Evolutionary conservation across 163 green algal species (phyloP).

Genomic region (Dunaliella salina): DNA sequence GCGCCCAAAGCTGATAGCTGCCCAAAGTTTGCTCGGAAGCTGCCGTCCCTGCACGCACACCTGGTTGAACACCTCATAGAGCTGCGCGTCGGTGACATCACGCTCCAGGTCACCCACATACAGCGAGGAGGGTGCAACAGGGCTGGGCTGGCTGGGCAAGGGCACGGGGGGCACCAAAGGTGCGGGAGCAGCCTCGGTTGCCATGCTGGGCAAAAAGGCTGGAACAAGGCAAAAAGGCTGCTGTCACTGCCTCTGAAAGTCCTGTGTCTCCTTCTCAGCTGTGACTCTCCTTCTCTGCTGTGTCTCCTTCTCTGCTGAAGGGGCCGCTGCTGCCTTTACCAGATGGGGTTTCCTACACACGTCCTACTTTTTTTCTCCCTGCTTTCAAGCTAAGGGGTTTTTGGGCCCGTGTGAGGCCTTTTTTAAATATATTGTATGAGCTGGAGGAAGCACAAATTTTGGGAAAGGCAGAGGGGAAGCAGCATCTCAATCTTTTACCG

Average conservation of each 20-base stretch:
- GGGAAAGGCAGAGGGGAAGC: too few relatives aligned
- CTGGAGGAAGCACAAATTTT: too few relatives aligned
- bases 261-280: slow-evolving; percentile 2
- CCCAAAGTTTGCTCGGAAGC: not conserved
- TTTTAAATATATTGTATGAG: too few relatives aligned
- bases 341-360: not conserved
- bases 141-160: not conserved
- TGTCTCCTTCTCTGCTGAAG: too few relatives aligned
- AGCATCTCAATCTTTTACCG: too few relatives aligned
- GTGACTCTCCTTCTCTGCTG: not conserved
- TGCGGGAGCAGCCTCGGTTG: not conserved
- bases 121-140: slow-evolving; percentile 56
- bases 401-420: not conserved
- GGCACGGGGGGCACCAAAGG: not conserved
- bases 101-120: slow-evolving; percentile 97
- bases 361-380: not conserved
- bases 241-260: not conserved
- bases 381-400: not conserved
- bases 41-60: slow-evolving; percentile 53
- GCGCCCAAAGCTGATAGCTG: too few relatives aligned
- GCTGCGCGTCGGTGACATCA: slow-evolving; percentile 86
- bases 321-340: too few relatives aligned
- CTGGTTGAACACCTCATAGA: slow-evolving; percentile 94
- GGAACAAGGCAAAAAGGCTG: not conserved
- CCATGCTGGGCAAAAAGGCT: not conserved